Base-by-base conservation (phyloP, 2,329 filamentous ascomycete species). In the Tolypocladium nubicola region DNA sequence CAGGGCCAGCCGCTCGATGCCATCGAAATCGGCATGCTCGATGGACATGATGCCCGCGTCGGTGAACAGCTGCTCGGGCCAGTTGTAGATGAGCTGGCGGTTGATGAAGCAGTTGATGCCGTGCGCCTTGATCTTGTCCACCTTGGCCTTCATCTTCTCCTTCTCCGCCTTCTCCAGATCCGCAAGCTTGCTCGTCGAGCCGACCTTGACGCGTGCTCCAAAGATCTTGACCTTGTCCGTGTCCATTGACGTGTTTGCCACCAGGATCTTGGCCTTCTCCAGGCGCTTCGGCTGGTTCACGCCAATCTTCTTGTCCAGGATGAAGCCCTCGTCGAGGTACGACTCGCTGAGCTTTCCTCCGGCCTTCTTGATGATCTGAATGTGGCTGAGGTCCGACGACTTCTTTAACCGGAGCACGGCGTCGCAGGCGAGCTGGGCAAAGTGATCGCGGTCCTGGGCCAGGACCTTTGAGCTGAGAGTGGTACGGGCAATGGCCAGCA, bases 171-270 rank as follows among this genome's bases (percentile, higher is more conserved):
- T 96, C 75, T 99, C 94, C 56, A 99, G 80, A 68, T 99, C 94
- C n/a, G 94, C 94, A 54, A 99, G 83, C 80, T 97, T 97, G 72
- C 90, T 90, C 3, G 94, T 99, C 38, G 90, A 93, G 65, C 90
- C 89, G 60, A 99, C 94, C 82, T 97, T 97, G 68, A 99, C 90
- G 59, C 93, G 85, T 19, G 94, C 94, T 62, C 94, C 94, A 67
- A 99, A 99, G 68, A 99, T 97, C 83, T 99, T 99, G 78, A 99
- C 90, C 81, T 99, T 99, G 77, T 99, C 94, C 40, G 94, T 99
- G 75, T 99, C 94, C 94, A 99, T 99, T 14, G 92, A 89, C 11
- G 94, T 99, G 77, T 99, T 99, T 62, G 94, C 94, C 26, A 99
- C 89, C 57, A 99, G 76, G 63, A 99, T 99, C 79, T 97, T 99